Evolutionary conservation across 768 basidiomycete species (phyloP).

Genomic region (Lepiota subincarnata): DNA sequence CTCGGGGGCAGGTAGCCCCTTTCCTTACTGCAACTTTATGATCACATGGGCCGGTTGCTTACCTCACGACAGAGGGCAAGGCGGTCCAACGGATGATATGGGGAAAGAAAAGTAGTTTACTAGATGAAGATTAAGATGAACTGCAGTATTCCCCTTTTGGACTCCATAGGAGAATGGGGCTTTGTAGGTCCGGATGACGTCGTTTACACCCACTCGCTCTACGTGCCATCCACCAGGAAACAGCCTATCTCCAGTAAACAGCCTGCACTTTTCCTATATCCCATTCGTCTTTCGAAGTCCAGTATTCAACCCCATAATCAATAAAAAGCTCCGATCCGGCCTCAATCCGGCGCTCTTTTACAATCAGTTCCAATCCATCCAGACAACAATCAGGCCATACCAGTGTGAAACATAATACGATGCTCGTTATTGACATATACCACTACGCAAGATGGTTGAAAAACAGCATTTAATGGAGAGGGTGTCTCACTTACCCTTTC

Average conservation of each 20-base stretch:
- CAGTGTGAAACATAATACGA: conserved; percentile 37
- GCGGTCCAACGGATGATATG: no score
- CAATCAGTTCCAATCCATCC: background rate
- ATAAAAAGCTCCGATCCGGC: conserved; percentile 50
- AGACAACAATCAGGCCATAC: conserved; percentile 30
- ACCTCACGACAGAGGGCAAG: no score
- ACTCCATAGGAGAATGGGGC: no score
- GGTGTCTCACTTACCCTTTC: conserved; percentile 8
- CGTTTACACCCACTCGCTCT: no score
- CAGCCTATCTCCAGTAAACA: conserved; percentile 5
- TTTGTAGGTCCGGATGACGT: no score
- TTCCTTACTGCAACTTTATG: no score
- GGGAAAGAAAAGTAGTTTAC: no score
- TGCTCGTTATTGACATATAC: conserved; percentile 7
- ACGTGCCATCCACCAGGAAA: no score
- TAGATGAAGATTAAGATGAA: no score
- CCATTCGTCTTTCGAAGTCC: background rate
- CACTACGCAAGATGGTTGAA: background rate
- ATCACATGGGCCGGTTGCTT: no score
- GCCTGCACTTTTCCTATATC: background rate
- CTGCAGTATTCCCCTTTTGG: no score
- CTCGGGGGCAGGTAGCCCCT: no score
- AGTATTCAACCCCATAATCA: conserved; percentile 42
- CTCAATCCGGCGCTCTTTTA: conserved; percentile 34
- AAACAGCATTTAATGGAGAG: background rate